These are phyloP conservation scores for Phytophthora europaea DNA, from an alignment of 352 stramenopile genomes.

Conservation along the genomic window DNA sequence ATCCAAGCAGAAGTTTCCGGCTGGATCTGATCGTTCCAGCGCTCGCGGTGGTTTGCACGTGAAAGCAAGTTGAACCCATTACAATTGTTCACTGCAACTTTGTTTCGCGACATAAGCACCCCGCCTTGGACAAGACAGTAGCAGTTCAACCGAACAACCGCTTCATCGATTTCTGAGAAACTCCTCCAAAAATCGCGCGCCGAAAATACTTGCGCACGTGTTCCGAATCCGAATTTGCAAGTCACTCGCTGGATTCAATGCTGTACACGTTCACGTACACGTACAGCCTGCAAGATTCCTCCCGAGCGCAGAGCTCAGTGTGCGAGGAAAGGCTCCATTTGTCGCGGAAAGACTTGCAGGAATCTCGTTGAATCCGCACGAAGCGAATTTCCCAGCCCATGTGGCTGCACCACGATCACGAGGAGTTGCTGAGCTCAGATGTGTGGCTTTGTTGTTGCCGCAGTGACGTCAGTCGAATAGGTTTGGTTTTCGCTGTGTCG, in stretches of 20 bases:
- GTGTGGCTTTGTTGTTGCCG: neutral
- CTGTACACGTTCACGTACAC: too few species aligned
- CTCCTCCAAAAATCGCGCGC: neutral
- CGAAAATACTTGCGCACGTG: constrained; percentile 12
- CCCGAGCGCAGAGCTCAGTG: neutral
- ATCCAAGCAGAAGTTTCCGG: constrained; percentile 7
- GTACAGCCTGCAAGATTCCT: neutral
- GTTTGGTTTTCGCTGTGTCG: constrained; percentile 13
- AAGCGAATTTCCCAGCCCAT: constrained; percentile 4
- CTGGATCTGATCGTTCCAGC: too few species aligned
- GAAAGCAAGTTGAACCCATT: constrained; percentile 7
- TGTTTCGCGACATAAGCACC: too few species aligned
- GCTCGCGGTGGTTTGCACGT: neutral
- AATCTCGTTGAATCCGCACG: constrained; percentile 5
- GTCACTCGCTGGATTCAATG: neutral
- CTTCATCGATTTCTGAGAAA: constrained; percentile 9
- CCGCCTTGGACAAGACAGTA: constrained; percentile 1
- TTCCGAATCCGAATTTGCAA: constrained; percentile 1
- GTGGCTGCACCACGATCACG: constrained; percentile 21
- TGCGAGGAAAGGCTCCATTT: constrained; percentile 1
- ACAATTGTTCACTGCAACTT: neutral
- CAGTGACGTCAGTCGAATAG: neutral
- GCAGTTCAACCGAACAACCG: constrained; percentile 16
- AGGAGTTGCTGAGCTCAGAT: constrained; percentile 13
- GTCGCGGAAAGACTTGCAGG: neutral